A percentile compares a stretch with the other conserved stretches of the same genome.
phyloP scores from a whole-genome alignment of 2,329 filamentous ascomycete genomes.

The Nannizzia gypsea region DNA sequence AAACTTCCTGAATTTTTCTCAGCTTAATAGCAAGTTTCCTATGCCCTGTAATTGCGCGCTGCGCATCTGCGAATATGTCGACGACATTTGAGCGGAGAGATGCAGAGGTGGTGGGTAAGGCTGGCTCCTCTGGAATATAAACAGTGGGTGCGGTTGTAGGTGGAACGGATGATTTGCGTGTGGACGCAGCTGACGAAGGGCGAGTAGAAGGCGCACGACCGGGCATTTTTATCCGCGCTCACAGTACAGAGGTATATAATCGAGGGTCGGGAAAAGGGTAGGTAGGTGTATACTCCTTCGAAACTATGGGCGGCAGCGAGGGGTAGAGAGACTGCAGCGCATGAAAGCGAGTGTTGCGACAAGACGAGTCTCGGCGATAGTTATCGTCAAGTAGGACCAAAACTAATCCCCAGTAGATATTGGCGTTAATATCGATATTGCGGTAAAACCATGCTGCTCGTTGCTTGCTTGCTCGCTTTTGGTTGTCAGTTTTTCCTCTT shows the following conservation, averaged over 20 bases:
- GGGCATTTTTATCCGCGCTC: constrained; percentile 23
- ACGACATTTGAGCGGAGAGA: constrained; percentile 63
- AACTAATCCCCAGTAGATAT: background rate
- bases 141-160: constrained; percentile 56
- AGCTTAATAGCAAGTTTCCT: constrained; percentile 78
- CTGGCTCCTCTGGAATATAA: constrained; percentile 52
- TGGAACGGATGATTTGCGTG: constrained; percentile 40
- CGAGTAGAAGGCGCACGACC: constrained; percentile 26
- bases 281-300: too few relatives aligned
- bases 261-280: too few relatives aligned
- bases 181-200: constrained; percentile 23
- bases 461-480: background rate
- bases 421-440: background rate
- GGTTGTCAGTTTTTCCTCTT: constrained; percentile 1
- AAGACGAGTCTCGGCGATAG: background rate
- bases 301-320: too few relatives aligned
- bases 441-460: background rate
- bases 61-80: constrained; percentile 64
- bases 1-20: constrained; percentile 81
- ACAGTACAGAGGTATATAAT: background rate
- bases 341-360: too few relatives aligned
- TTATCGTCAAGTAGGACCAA: background rate
- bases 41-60: constrained; percentile 80
- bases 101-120: constrained; percentile 29
- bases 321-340: too few relatives aligned